Evolutionary conservation across 2,329 filamentous ascomycete genomes (phyloP), one percentile per base, ranked within the genome.

Genomic region (Ophiostoma sp.): DNA sequence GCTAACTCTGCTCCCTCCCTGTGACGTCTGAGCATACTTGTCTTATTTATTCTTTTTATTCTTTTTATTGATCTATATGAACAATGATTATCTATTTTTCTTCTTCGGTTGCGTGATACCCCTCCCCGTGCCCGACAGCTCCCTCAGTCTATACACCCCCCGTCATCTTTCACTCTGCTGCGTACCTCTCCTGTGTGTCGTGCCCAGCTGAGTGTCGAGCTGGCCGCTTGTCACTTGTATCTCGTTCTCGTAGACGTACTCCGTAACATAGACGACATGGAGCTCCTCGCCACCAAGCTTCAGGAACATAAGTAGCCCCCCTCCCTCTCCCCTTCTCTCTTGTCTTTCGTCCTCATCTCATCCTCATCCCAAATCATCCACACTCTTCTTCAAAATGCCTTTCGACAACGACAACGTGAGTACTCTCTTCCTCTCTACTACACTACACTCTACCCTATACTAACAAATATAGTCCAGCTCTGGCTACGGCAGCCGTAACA

Each of bases 371-470:
- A n/a, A 18, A 7, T 44, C 38, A 55, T 41, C 40, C 18, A 64
- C 45, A 47, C 14, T 9, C 42, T 27, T 11, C 49, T 44, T 44
- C 45, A 64, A 71, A 73, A 79, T 45, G 67, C n/a, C 60, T 63
- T 63, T 42, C 58, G 27, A 63, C 60, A 38, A 64, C 47, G 67
- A 63, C 27, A 68, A 27, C 27, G 58, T 63, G 81, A 83, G 82
- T 83, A 14, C 9, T 60, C 6, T 14, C 5, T 36, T 38, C 6
- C 4, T 4, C 9, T 38, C 45, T 16, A 49, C 81, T 18, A 3
- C 41, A 3, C 36, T 40, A 60, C 1, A 40, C 38, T 16, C 11
- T 36, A 5, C 11, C 55, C 4, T n/a, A 42, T n/a, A 42, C 60
- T 42, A 63, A 42, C 38, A 63, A 41, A 8, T 36, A 58, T 40